Conservation (phyloP, 805 yeast genomes). For the Wickerhamiella spandovensis region DNA sequence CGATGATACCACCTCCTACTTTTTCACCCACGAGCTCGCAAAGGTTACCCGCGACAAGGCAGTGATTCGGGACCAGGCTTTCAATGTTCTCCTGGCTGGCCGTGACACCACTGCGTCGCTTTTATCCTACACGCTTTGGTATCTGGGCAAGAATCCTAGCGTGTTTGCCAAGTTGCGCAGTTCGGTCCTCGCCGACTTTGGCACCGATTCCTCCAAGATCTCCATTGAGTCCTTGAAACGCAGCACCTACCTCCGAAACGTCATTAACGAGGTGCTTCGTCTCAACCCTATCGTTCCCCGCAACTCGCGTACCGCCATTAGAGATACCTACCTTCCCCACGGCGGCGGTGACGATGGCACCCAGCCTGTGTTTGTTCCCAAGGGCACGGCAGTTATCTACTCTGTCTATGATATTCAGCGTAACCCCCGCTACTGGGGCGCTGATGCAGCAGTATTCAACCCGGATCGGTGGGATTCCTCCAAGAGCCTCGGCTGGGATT, state of each 20-base stretch:
- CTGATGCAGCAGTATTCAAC: conserved; percentile 28
- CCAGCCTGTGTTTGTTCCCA: conserved; percentile 28
- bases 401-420: conserved; percentile 30
- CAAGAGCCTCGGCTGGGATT: conserved; percentile 30
- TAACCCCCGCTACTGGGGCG: conserved; percentile 27
- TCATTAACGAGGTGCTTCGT: conserved; percentile 34
- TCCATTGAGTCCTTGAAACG: conserved; percentile 33
- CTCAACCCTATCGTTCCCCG: conserved; percentile 36
- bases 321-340: conserved; percentile 33
- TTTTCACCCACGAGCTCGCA: conserved; percentile 34
- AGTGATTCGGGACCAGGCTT: conserved; percentile 33
- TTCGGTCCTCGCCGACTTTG: conserved; percentile 13
- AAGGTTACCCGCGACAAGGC: conserved; percentile 32
- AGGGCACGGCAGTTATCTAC: conserved; percentile 29
- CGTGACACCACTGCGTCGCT: conserved; percentile 40
- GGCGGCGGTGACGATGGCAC: conserved; percentile 33
- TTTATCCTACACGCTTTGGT: conserved; percentile 30
- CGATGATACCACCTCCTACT: conserved; percentile 22
- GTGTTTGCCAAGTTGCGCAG: conserved; percentile 27
- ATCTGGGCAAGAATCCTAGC: conserved; percentile 30
- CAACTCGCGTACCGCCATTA: conserved; percentile 31
- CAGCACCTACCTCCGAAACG: conserved; percentile 31
- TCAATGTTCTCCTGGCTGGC: conserved; percentile 36
- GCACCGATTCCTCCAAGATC: conserved; percentile 12
- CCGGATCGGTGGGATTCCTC: conserved; percentile 35